Conservation (phyloP, 805 yeast species). For the Yarrowia osloensis region DNA sequence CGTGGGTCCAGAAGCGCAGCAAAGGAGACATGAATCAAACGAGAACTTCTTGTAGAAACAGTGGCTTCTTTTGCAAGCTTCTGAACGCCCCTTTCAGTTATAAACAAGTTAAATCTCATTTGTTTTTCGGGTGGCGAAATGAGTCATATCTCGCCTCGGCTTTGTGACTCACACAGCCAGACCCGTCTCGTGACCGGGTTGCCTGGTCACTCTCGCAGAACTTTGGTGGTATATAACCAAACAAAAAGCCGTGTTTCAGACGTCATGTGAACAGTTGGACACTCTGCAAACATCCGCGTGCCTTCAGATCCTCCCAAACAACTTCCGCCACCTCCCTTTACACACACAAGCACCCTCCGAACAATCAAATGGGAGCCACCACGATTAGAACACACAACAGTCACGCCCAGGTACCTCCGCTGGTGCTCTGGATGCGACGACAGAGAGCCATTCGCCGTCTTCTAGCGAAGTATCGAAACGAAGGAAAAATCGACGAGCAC, state of each 20-base stretch:
- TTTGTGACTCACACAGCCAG: background rate
- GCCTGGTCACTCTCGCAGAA: conserved; percentile 42
- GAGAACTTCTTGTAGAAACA: too few species aligned
- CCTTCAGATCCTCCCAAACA: too few species aligned
- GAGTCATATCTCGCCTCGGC: background rate
- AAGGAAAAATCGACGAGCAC: conserved; percentile 99
- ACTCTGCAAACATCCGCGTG: too few species aligned
- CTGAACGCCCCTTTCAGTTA: too few species aligned
- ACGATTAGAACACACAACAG: background rate
- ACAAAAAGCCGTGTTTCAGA: too few species aligned
- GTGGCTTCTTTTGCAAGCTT: too few species aligned
- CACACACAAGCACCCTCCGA: background rate
- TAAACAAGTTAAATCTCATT: too few species aligned
- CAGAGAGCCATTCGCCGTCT: conserved; percentile 98
- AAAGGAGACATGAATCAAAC: too few species aligned
- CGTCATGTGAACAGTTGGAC: too few species aligned
- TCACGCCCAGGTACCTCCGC: conserved; percentile 65
- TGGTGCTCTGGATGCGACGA: conserved; percentile 99
- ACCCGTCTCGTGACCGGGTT: background rate
- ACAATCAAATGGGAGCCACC: background rate
- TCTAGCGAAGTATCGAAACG: conserved; percentile 97
- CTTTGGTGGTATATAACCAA: background rate
- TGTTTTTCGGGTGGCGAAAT: too few species aligned
- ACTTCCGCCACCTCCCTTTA: too few species aligned
- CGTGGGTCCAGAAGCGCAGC: too few species aligned